Percentiles rank a stretch among this genome's conserved stretches.
These are phyloP conservation scores for Sporobolomyces roseus DNA, from an alignment of 768 basidiomycete genomes.

Conservation along the genomic window DNA sequence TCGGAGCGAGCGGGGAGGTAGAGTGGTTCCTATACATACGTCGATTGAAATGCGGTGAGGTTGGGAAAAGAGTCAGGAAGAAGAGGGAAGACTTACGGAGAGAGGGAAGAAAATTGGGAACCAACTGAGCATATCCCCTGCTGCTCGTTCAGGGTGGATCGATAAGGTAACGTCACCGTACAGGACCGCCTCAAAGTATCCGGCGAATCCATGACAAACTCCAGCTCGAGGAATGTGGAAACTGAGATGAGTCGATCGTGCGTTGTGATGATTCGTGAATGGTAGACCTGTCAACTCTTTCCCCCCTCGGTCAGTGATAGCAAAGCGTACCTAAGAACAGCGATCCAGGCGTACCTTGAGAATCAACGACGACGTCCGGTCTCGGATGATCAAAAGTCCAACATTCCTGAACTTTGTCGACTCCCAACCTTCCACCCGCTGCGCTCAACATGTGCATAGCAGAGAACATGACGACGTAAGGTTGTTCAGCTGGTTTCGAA, in stretches of 20 bases:
- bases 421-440: conserved; percentile 57
- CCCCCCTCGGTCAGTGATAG: too few species aligned
- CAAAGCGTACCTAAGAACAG: too few species aligned
- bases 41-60: too few species aligned
- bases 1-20: conserved; percentile 91
- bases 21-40: conserved; percentile 68
- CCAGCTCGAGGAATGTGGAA: conserved; percentile 96
- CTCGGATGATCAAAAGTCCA: conserved; percentile 97
- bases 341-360: conserved; percentile 29
- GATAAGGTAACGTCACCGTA: conserved; percentile 83
- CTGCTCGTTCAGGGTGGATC: conserved; percentile 75
- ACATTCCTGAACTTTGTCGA: conserved; percentile 69
- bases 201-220: conserved; percentile 86
- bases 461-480: conserved; percentile 98
- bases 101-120: conserved; percentile 97
- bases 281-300: conserved; percentile 88
- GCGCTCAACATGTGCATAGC: conserved; percentile 85
- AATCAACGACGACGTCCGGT: conserved; percentile 68
- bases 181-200: conserved; percentile 92
- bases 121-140: conserved; percentile 96
- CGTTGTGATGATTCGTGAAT: conserved; percentile 92
- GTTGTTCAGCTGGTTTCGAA: conserved; percentile 77
- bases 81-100: conserved; percentile 56
- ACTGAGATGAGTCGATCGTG: conserved; percentile 72
- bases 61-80: neutral